Base-by-base conservation (phyloP, 1,284 basidiomycete species). In the Apiotrichum siamense region DNA sequence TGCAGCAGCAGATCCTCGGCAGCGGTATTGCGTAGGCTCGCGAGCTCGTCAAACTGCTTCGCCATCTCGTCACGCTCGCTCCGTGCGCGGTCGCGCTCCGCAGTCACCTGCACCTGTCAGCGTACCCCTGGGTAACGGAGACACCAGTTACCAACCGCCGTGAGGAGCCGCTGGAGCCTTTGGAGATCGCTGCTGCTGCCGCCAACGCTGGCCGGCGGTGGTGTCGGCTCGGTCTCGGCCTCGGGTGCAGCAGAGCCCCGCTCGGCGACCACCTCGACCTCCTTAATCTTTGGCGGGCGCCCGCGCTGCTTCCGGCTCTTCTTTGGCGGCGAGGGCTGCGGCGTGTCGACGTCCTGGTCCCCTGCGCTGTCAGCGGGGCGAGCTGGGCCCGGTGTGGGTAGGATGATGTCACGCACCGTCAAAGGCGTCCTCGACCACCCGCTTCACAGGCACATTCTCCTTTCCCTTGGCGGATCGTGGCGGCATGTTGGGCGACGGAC, bases 41-140 rank as follows among this genome's bases (percentile, higher is more conserved):
- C 64, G 38, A 74, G 51, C 38, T 72, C 67, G 41, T 72, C 70
- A 46, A 74, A 71, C 55, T 74, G 72, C 47, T 65, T 67, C 2
- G 65, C 56, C 33, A 64, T 69, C 1, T 56, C 56, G 44, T 73
- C 72, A 9, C 68, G 50, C 50, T 72, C 68, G 1, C 52, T 45
- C 25, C 54, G 51, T 17, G 62, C 33, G 21, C 65, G 58, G 35
- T 67, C 64, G 21, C 63, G 43, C 38, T 69, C 66, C 0, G 61
- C 54, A 10, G 58, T 59, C 33, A 65, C 49, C 69, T 69, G 32
- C 7, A 37, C 7, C 12, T 21, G 41, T 37, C 18, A 40, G 26
- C 6, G n/a, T n/a, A n/a, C n/a, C n/a, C n/a, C n/a, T n/a, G n/a
- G 10, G 12, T 33, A 12, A 18, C 4, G 1, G 10, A 12, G 4